Conservation (phyloP, 2,329 filamentous ascomycete genomes). For the Fusarium nanum region DNA sequence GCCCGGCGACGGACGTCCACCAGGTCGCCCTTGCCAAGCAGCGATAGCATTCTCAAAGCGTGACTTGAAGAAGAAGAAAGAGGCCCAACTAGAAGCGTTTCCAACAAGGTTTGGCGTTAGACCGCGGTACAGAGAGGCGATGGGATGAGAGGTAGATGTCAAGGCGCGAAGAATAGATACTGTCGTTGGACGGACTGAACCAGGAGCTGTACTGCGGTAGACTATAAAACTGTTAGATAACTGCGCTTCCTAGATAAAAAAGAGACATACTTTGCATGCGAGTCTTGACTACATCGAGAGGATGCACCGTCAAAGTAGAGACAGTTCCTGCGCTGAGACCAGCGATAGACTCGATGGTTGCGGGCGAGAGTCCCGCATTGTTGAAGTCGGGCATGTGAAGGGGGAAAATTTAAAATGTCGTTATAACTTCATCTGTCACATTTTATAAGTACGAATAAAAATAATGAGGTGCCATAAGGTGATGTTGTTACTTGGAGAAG, state of each 20-base stretch:
- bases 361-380: constrained; percentile 75
- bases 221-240: constrained; percentile 53
- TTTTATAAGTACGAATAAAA: constrained; percentile 22
- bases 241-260: accelerated
- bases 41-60: constrained; percentile 62
- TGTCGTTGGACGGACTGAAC: constrained; percentile 58
- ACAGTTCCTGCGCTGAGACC: constrained; percentile 90
- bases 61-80: constrained; percentile 87
- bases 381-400: constrained; percentile 60
- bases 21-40: constrained; percentile 31
- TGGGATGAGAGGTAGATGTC: constrained; percentile 63
- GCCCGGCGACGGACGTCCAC: constrained; percentile 56
- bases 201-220: constrained; percentile 59
- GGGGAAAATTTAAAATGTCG: constrained; percentile 26
- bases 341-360: constrained; percentile 86
- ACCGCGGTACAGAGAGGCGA: constrained; percentile 85
- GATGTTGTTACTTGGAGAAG: background rate
- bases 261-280: constrained; percentile 80
- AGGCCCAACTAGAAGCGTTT: constrained; percentile 88
- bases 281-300: constrained; percentile 96
- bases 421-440: constrained; percentile 41
- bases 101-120: constrained; percentile 90
- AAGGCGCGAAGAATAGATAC: constrained; percentile 65
- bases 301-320: constrained; percentile 88
- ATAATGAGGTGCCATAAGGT: background rate